phyloP scores from a whole-genome alignment of 1,284 basidiomycete species.

The Psilocybe mexicana region DNA sequence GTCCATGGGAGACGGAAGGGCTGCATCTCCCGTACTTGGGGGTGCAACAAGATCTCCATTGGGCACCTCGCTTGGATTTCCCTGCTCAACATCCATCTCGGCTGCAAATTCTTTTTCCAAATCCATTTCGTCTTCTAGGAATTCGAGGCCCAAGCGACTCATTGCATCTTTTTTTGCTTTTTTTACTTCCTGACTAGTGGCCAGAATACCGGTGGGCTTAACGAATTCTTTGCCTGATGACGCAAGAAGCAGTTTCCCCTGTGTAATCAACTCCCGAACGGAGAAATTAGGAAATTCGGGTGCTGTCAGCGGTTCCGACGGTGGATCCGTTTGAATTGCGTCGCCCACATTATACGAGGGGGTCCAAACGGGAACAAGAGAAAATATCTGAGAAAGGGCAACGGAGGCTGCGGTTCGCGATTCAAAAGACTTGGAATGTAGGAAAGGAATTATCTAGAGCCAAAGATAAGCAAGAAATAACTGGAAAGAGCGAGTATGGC shows the following conservation, averaged over 20 bases:
- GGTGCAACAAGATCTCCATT: slow-evolving; percentile 32
- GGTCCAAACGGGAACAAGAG: slow-evolving; percentile 82
- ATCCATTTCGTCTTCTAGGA: slow-evolving; percentile 82
- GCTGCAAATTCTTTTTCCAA: slow-evolving; percentile 77
- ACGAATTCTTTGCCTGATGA: slow-evolving; percentile 88
- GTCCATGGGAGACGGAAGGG: slow-evolving; percentile 29
- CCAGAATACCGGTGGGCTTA: slow-evolving; percentile 68
- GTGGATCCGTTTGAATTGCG: slow-evolving; percentile 16
- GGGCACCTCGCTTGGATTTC: not conserved
- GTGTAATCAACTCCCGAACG: slow-evolving; percentile 71
- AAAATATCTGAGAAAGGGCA: slow-evolving; percentile 85
- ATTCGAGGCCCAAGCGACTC: slow-evolving; percentile 80
- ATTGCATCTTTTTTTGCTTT: slow-evolving; percentile 82
- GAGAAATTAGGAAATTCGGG: slow-evolving; percentile 73
- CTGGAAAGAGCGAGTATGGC: not conserved
- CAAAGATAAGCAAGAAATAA: slow-evolving; percentile 3
- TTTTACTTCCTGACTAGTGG: slow-evolving; percentile 72
- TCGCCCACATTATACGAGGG: slow-evolving; percentile 41
- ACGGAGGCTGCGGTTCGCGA: slow-evolving; percentile 84
- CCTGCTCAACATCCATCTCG: slow-evolving; percentile 50
- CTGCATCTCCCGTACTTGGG: slow-evolving; percentile 13
- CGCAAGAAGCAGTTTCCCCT: slow-evolving; percentile 77
- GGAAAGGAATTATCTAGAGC: slow-evolving; percentile 79
- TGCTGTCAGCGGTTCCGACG: slow-evolving; percentile 22
- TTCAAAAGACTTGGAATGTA: slow-evolving; percentile 87